phyloP scores from a whole-genome alignment of 2,329 filamentous ascomycete genomes.

The Sporothrix dimorphospora region DNA sequence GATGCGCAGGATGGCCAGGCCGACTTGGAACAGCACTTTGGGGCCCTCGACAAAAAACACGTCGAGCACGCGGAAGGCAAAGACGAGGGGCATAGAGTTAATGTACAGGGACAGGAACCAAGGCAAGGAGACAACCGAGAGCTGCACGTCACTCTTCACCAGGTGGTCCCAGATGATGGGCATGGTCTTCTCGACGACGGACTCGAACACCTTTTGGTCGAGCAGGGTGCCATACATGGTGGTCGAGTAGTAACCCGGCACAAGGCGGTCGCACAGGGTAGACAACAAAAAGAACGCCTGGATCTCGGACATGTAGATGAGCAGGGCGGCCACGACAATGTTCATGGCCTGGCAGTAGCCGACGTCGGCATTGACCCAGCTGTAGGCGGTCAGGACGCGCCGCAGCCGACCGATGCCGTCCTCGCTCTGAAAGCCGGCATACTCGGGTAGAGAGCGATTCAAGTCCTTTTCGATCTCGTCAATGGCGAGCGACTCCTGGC shows the following conservation, averaged over 20 bases:
- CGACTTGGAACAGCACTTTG: slow-evolving; percentile 96
- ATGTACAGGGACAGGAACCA: slow-evolving; percentile 99
- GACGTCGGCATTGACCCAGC: slow-evolving; percentile 93
- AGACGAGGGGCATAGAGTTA: slow-evolving; percentile 98
- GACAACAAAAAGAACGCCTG: slow-evolving; percentile 96
- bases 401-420: slow-evolving; percentile 90
- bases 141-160: slow-evolving; percentile 93
- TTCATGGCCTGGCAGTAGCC: slow-evolving; percentile 99
- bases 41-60: slow-evolving; percentile 98
- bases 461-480: slow-evolving; percentile 99
- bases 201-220: slow-evolving; percentile 97
- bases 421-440: slow-evolving; percentile 94
- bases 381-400: slow-evolving; percentile 92
- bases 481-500: slow-evolving; percentile 88
- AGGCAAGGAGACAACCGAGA: slow-evolving; percentile 94
- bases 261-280: slow-evolving; percentile 84
- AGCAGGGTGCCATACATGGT: slow-evolving; percentile 99
- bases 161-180: slow-evolving; percentile 97
- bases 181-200: slow-evolving; percentile 98
- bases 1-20: slow-evolving; percentile 92
- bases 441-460: slow-evolving; percentile 94
- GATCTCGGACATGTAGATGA: slow-evolving; percentile 97
- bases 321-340: slow-evolving; percentile 93
- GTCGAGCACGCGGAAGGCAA: slow-evolving; percentile 93
- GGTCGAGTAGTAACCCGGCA: slow-evolving; percentile 96